Base-by-base conservation (phyloP, 2,329 filamentous ascomycete genomes). In the Trichophyton simii region DNA sequence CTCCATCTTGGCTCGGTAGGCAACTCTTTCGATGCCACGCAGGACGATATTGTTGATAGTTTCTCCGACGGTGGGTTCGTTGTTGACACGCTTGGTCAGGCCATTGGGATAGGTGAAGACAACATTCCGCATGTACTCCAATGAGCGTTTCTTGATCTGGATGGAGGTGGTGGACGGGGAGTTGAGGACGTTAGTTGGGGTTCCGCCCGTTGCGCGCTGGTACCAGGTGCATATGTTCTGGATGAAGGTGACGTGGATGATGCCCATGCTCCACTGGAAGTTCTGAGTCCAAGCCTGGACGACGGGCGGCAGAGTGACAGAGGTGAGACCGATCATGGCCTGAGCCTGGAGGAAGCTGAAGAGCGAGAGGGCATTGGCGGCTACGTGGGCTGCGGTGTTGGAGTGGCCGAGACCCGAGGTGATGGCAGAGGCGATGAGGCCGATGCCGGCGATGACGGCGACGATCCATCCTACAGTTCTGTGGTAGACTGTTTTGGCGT, bases 191-290 rank as follows among this genome's bases (percentile, higher is more conserved):
- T 84, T 88, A 3, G 89, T 86, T 0, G 92, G 88, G 0, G 83
- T 90, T 65, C 92, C 92, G 60, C 92, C 92, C 2, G 92, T 97
- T 2, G 92, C 83, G 64, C 91, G 88, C 76, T 96, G 91, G 72
- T 96, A 97, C 92, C 92, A 97, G 41, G 91, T 95, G 64, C 89
- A 89, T 70, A 96, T 88, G 57, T 80, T 80, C 77, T 97, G 90
- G 77, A 96, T 83, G 73, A 95, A 96, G n/a, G 79, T 80, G 48
- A 96, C 81, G 59, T 83, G 83, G 69, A 97, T 95, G 68, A 97
- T 91, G 68, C 92, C 92, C 89, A 97, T 94, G 70, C 87, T 95
- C 92, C 92, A 97, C 72, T 95, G 88, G 77, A 97, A 96, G 76
- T 96, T 92, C 76, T 96, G 91, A 1, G 91, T 96, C 92, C 92